Base-by-base conservation (phyloP, 371 early-diverging fungal species). In the Mucor racemosus region DNA sequence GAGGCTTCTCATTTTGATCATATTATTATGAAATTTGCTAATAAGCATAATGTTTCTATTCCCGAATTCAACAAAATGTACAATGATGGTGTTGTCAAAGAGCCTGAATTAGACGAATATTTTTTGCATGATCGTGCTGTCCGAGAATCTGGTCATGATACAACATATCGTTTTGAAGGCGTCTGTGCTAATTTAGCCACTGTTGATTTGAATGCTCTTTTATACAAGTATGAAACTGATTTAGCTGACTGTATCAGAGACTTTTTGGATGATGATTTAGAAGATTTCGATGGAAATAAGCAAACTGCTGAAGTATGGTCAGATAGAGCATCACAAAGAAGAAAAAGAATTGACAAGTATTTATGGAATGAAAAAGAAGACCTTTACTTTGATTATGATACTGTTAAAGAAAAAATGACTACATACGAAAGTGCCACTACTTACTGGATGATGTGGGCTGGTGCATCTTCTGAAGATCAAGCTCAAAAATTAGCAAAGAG, bases 101-200 rank as follows among this genome's bases (percentile, higher is more conserved):
- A 92, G 59, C 95, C 94, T 1, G 90, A 90, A 65, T 76, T 97
- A 65, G 97, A 97, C 77, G 87, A 76, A 48, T 97, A 96, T 77
- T 96, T 97, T 76, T 82, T 94, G 44, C 97, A 97, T 72, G 98
- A 97, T 70, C 90, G 98, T 6, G 97, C 96, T 0, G 97, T 96
- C 4, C 89, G 97, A 42, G 97, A 97, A 79, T 94, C 94, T 17
- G 97, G 97, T 4, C 97, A 97, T 79, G 97, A 97, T 71, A 97
- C 97, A 0, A 92, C 96, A 2, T 97, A 97, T 74, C 84, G 97
- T 0, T 88, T 95, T 36, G 98, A 97, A 67, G 87, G 88, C 31
- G 81, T 90, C 19, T 95, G 96, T 74, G 98, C 97, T 0, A 81
- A 92, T 65, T 79, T 97, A 61, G 93, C 92, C 4, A 95, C 97